Evolutionary conservation across 169 alveolate genomes (phyloP).

Genomic region (Blepharisma undulans): DNA sequence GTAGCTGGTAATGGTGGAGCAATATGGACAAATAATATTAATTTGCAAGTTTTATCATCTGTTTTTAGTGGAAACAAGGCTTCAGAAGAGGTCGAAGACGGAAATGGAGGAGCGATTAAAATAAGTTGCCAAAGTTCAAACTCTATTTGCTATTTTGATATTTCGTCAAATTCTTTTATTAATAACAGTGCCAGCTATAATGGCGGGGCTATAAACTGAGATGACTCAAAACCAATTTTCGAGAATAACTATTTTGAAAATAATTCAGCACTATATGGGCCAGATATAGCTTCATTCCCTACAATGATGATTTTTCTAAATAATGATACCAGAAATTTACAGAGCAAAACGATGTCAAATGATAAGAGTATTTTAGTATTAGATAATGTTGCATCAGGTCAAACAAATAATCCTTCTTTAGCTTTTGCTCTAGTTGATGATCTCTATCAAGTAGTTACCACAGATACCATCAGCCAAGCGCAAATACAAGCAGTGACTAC

Average conservation of each 20-base stretch:
- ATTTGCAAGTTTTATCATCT: neutral
- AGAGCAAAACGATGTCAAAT: too few relatives aligned
- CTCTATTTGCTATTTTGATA: neutral
- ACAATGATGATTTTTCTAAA: neutral
- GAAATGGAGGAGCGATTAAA: neutral
- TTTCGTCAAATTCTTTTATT: neutral
- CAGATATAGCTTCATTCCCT: slow-evolving; percentile 5
- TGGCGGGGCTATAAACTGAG: slow-evolving; percentile 22
- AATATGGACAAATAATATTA: neutral
- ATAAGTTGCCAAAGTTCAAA: neutral
- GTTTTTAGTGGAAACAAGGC: neutral
- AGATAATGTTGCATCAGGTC: too few relatives aligned
- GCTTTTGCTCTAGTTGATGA: too few relatives aligned
- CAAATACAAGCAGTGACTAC: too few relatives aligned
- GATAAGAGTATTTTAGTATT: too few relatives aligned
- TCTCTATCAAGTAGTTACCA: too few relatives aligned
- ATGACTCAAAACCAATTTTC: neutral
- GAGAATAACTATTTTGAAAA: neutral
- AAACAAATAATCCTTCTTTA: too few relatives aligned
- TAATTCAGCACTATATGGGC: slow-evolving; percentile 20
- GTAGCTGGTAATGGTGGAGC: neutral
- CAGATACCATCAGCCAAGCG: too few relatives aligned
- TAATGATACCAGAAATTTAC: too few relatives aligned
- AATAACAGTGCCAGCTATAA: neutral
- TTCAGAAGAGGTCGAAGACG: too few relatives aligned